Percentiles rank a stretch among this genome's conserved stretches.
These are phyloP conservation scores for Blastocystis sp. DNA, from an alignment of 352 stramenopile genomes.

Conservation along the genomic window DNA sequence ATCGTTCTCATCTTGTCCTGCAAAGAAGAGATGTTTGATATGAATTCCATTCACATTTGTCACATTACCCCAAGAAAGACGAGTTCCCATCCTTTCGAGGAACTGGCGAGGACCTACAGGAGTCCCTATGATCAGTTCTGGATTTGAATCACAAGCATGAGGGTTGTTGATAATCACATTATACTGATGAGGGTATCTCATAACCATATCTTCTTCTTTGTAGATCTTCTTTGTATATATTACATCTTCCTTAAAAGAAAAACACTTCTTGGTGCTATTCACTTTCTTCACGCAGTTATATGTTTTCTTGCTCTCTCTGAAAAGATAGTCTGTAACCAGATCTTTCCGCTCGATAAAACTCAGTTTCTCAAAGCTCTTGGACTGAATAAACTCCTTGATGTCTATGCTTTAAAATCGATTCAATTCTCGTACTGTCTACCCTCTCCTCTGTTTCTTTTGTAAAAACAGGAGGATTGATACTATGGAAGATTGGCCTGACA, in stretches of 20 bases:
- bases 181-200: slow-evolving; percentile 31
- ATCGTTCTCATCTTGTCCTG: slow-evolving; percentile 24
- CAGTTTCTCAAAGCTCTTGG: not conserved
- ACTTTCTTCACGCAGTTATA: slow-evolving; percentile 12
- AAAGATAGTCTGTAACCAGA: not conserved
- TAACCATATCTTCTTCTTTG: slow-evolving; percentile 17
- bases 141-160: not conserved
- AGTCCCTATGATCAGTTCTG: not conserved
- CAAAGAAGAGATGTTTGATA: slow-evolving; percentile 46
- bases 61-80: slow-evolving; percentile 11
- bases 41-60: not conserved
- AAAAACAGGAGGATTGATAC: no score
- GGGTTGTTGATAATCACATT: slow-evolving; percentile 23
- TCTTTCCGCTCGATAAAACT: not conserved
- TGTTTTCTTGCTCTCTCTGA: not conserved
- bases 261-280: not conserved
- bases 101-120: slow-evolving; percentile 45
- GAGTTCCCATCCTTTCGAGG: not conserved
- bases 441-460: no score
- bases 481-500: no score
- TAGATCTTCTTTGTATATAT: slow-evolving; percentile 37
- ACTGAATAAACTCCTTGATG: slow-evolving; percentile 6
- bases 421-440: no score
- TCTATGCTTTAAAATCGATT: not conserved
- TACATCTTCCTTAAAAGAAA: not conserved